Conservation (phyloP, 805 yeast genomes). For the Aciculoconidium aculeatum region DNA sequence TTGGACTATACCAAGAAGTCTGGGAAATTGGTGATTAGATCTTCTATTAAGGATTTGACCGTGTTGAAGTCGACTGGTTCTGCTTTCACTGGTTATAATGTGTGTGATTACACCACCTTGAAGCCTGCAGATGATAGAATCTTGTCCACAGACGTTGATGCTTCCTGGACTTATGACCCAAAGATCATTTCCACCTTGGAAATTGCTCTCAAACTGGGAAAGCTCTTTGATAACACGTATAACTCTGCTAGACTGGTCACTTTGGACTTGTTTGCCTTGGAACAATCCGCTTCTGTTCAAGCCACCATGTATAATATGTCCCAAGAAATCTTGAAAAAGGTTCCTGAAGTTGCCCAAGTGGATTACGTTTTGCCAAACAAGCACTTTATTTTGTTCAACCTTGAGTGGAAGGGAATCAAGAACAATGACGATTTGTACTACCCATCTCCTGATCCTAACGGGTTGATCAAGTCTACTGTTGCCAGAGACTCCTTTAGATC, state of each 20-base stretch:
- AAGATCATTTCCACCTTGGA: constrained; percentile 45
- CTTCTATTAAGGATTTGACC: constrained; percentile 72
- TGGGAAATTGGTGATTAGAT: constrained; percentile 48
- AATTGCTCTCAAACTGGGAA: constrained; percentile 43
- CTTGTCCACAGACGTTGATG: constrained; percentile 79
- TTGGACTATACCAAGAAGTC: constrained; percentile 48
- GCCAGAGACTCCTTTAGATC: constrained; percentile 49
- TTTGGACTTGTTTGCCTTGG: constrained; percentile 71
- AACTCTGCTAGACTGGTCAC: constrained; percentile 62
- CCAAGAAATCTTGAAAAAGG: constrained; percentile 56
- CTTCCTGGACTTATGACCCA: constrained; percentile 61
- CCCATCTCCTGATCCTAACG: constrained; percentile 91
- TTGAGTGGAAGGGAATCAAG: constrained; percentile 77
- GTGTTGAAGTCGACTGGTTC: constrained; percentile 89
- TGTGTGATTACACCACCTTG: constrained; percentile 85
- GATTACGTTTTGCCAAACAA: constrained; percentile 82
- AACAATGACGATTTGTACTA: constrained; percentile 81
- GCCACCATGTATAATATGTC: constrained; percentile 96
- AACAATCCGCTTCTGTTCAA: constrained; percentile 91
- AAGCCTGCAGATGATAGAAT: constrained; percentile 80
- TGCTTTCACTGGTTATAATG: constrained; percentile 82
- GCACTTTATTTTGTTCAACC: constrained; percentile 78
- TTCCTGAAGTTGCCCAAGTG: constrained; percentile 56
- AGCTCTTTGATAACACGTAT: constrained; percentile 61
- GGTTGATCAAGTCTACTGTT: constrained; percentile 83